These are phyloP conservation scores for Suillus spraguei DNA, from an alignment of 768 basidiomycete genomes.

Conservation along the genomic window DNA sequence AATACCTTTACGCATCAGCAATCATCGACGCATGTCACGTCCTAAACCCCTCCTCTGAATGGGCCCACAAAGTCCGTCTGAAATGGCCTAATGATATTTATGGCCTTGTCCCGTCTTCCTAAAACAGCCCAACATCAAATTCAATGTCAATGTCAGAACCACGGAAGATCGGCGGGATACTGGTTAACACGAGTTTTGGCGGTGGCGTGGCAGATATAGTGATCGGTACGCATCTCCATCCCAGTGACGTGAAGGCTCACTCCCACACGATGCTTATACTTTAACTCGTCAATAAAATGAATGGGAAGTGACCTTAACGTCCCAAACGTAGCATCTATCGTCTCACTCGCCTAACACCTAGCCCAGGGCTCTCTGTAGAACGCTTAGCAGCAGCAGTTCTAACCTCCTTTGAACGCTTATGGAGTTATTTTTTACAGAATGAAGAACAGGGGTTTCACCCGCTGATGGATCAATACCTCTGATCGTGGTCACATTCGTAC, in stretches of 20 bases:
- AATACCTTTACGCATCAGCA: conserved; percentile 90
- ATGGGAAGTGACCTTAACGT: conserved; percentile 69
- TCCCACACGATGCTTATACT: too few species aligned
- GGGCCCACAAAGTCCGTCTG: conserved; percentile 64
- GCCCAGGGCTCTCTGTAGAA: conserved; percentile 61
- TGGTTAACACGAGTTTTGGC: conserved; percentile 87
- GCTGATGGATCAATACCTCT: conserved; percentile 79
- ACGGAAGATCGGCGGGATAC: conserved; percentile 86
- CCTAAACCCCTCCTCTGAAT: conserved; percentile 45
- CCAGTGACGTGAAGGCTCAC: neutral
- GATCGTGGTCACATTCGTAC: conserved; percentile 90
- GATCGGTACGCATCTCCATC: conserved; percentile 65
- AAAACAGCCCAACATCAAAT: conserved; percentile 24
- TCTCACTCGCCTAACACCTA: conserved; percentile 64
- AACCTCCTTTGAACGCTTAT: conserved; percentile 75
- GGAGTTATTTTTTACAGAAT: conserved; percentile 55
- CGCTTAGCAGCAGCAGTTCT: conserved; percentile 70
- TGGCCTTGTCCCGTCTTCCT: conserved; percentile 50
- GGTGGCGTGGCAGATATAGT: conserved; percentile 74
- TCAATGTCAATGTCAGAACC: conserved; percentile 40
- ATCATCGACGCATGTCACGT: conserved; percentile 84
- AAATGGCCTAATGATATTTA: conserved; percentile 99
- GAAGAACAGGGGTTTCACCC: conserved; percentile 70
- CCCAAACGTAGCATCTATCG: conserved; percentile 77
- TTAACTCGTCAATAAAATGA: too few species aligned